Base-by-base conservation (phyloP, 2,329 filamentous ascomycete genomes). In the Exserohilum rostratum region DNA sequence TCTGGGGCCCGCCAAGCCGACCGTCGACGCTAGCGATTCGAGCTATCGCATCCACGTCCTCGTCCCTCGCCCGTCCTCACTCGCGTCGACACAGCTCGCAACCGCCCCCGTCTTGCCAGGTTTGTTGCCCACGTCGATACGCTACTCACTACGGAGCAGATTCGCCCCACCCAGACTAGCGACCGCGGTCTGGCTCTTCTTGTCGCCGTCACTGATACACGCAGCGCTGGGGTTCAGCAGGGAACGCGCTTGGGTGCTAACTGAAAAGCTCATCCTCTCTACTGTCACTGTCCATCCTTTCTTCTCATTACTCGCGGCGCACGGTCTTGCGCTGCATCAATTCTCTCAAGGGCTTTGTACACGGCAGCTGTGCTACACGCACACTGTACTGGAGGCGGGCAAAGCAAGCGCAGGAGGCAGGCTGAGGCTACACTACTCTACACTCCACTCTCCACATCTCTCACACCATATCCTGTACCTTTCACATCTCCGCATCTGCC, bases 401-500 rank as follows among this genome's bases (percentile, higher is more conserved):
- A 60, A 60, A 57, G 60, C 52, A 55, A 62, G 63, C 65, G 61
- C 64, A 57, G 58, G 62, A 65, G 57, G 58, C 61, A 58, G 61
- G 63, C 66, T 68, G 61, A 58, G 61, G 61, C 65, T 67, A 58
- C 43, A 42, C 46, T 49, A 42, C 65, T 30, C 29, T 66, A 59
- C 43, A 42, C 46, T 49, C 33, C 62, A 61, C 67, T 62, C 58
- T 57, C 58, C 68, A 62, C 68, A 64, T 67, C 58, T 61, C 66
- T 61, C 59, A 52, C 51, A 60, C 56, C 55, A 58, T 60, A 62
- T 71, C 63, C 66, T 75, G 71, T 74, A 73, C 67, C 64, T 69
- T 70, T 65, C 57, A 63, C 58, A 63, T 55, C 33, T 72, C 72
- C 68, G 71, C 61, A 74, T 74, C 71, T 74, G 71, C 70, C 72